Conservation (phyloP, 2,329 filamentous ascomycete species). For the Esteya vermicola region DNA sequence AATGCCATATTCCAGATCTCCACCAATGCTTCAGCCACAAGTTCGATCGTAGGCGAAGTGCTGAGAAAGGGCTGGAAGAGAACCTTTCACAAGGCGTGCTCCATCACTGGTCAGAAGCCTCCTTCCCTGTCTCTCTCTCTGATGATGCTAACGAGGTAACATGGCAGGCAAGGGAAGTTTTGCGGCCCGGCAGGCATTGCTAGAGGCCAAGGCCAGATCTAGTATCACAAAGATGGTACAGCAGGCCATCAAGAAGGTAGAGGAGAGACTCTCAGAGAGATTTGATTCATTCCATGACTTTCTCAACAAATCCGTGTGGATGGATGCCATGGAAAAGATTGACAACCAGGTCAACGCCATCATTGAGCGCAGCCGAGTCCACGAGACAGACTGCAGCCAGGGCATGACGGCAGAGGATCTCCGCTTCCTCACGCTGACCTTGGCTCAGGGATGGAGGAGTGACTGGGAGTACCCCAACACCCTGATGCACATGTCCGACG, state of each 20-base stretch:
- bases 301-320: neutral
- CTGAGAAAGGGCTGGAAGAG: neutral
- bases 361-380: neutral
- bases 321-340: neutral
- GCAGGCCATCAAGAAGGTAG: conserved; percentile 1
- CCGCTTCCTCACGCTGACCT: too few species aligned
- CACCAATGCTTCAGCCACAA: neutral
- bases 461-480: neutral
- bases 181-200: too few species aligned
- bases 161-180: conserved; percentile 1
- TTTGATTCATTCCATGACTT: neutral
- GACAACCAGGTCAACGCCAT: neutral
- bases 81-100: neutral
- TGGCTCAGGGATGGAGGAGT: neutral
- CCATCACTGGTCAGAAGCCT: neutral
- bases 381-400: neutral
- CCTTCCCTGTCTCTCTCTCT: neutral
- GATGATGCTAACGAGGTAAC: too few species aligned
- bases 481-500: neutral
- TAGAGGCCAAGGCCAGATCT: too few species aligned
- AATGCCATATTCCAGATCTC: neutral
- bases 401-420: neutral
- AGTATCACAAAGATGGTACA: too few species aligned
- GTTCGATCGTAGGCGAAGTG: neutral
- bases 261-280: neutral